These are phyloP conservation scores for Dictyostelium firmibasis DNA, from an alignment of 78 protist genomes.

Conservation along the genomic window DNA sequence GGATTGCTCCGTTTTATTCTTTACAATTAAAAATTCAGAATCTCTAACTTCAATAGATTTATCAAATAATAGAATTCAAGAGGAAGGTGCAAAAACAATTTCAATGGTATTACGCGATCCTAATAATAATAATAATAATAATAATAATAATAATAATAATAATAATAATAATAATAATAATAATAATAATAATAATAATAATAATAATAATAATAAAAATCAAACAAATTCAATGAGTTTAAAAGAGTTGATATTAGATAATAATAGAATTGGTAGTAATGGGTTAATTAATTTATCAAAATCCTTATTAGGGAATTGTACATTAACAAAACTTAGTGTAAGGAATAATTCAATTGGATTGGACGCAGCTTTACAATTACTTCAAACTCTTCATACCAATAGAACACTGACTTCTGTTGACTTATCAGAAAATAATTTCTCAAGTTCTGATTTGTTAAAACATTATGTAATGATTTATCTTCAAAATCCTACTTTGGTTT, in stretches of 20 bases:
- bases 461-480: background rate
- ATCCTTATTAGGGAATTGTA: background rate
- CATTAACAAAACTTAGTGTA: background rate
- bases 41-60: background rate
- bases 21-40: background rate
- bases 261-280: constrained; percentile 18
- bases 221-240: background rate
- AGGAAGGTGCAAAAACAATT: constrained; percentile 44
- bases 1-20: constrained; percentile 16
- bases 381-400: constrained; percentile 10
- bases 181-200: too few relatives aligned
- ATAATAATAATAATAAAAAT: too few relatives aligned
- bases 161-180: too few relatives aligned
- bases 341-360: background rate
- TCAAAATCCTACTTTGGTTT: background rate
- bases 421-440: background rate
- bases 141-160: too few relatives aligned
- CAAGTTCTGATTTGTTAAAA: background rate
- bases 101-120: background rate
- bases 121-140: too few relatives aligned
- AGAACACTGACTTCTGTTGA: background rate
- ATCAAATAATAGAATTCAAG: constrained; percentile 9
- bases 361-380: background rate
- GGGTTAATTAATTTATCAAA: constrained; percentile 1
- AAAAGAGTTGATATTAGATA: background rate